These are phyloP conservation scores for Fraxinus quadrangulata DNA, from an alignment of 257 asterid genomes.

Conservation along the genomic window DNA sequence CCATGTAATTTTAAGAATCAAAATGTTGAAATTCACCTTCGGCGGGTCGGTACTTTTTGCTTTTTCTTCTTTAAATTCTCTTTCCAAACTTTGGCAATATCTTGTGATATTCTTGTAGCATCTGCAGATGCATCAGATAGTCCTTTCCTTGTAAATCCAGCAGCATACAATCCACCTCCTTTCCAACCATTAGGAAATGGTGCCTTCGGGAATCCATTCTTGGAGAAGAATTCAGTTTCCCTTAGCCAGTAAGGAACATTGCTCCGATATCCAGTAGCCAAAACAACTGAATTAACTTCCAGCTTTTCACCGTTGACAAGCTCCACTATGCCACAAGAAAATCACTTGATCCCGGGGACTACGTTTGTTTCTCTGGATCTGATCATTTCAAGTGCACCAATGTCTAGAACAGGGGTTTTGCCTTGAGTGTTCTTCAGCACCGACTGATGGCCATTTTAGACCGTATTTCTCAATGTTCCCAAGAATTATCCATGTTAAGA, in stretches of 20 bases:
- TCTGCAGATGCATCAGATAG: conserved; percentile 30
- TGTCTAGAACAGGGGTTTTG: conserved; percentile 38
- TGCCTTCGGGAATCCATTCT: conserved; percentile 19
- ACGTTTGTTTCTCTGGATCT: conserved; percentile 33
- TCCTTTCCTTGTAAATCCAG: conserved; percentile 30
- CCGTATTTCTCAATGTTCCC: conserved; percentile 32
- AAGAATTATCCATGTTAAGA: conserved; percentile 30
- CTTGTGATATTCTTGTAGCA: conserved; percentile 28
- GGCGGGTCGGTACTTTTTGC: conserved; percentile 18
- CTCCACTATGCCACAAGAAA: conserved; percentile 18
- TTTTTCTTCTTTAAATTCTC: conserved; percentile 27
- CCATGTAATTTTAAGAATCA: no score
- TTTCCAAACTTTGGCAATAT: conserved; percentile 19
- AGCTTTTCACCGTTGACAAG: conserved; percentile 22
- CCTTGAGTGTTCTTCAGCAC: conserved; percentile 32
- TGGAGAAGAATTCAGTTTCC: conserved; percentile 30
- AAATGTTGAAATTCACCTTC: conserved; percentile 31
- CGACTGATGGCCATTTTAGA: conserved; percentile 26
- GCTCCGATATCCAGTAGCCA: conserved; percentile 30
- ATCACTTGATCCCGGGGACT: conserved; percentile 23
- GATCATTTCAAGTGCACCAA: conserved; percentile 35
- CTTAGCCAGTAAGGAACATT: conserved; percentile 31
- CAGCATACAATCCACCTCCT: conserved; percentile 30
- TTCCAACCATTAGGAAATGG: conserved; percentile 32
- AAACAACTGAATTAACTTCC: conserved; percentile 20